phyloP scores from a whole-genome alignment of 1,284 basidiomycete genomes.

The Irpex rosettiformis region DNA sequence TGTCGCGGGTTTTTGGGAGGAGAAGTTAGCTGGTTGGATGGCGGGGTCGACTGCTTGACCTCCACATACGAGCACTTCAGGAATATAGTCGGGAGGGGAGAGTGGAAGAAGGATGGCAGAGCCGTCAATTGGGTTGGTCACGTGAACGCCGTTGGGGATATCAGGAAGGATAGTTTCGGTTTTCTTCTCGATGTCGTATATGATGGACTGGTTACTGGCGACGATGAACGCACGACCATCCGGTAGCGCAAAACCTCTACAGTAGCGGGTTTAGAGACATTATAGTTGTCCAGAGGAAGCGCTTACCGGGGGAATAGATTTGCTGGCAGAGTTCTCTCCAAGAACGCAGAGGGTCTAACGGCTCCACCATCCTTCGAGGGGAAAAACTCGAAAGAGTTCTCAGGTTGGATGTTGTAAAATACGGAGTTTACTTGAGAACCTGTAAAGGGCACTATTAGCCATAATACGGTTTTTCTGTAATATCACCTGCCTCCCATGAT shows the following conservation, averaged over 20 bases:
- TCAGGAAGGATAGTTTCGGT: slow-evolving; percentile 40
- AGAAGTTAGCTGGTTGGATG: slow-evolving; percentile 30
- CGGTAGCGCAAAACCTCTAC: slow-evolving; percentile 22
- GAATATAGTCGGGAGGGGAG: slow-evolving; percentile 40
- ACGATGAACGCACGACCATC: slow-evolving; percentile 43
- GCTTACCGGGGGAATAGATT: slow-evolving; percentile 25
- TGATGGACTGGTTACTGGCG: slow-evolving; percentile 40
- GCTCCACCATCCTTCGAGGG: slow-evolving; percentile 46
- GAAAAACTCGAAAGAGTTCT: slow-evolving; percentile 52
- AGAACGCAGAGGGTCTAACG: slow-evolving; percentile 43
- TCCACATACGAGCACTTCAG: slow-evolving; percentile 49
- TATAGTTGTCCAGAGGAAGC: neutral
- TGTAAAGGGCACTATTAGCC: neutral
- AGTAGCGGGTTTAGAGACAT: neutral
- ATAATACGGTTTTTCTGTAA: too few species aligned
- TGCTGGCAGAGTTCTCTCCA: slow-evolving; percentile 27
- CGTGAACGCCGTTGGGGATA: slow-evolving; percentile 46
- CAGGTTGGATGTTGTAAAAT: slow-evolving; percentile 40
- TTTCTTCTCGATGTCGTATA: slow-evolving; percentile 27
- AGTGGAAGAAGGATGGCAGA: slow-evolving; percentile 47
- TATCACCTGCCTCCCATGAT: slow-evolving; percentile 38
- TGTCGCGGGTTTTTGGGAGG: slow-evolving; percentile 38
- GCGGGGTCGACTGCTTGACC: slow-evolving; percentile 30
- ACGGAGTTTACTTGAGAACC: slow-evolving; percentile 15
- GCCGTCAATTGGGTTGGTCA: slow-evolving; percentile 42